These are phyloP conservation scores for Metschnikowia koreensis DNA, from an alignment of 805 yeast species.

Conservation along the genomic window DNA sequence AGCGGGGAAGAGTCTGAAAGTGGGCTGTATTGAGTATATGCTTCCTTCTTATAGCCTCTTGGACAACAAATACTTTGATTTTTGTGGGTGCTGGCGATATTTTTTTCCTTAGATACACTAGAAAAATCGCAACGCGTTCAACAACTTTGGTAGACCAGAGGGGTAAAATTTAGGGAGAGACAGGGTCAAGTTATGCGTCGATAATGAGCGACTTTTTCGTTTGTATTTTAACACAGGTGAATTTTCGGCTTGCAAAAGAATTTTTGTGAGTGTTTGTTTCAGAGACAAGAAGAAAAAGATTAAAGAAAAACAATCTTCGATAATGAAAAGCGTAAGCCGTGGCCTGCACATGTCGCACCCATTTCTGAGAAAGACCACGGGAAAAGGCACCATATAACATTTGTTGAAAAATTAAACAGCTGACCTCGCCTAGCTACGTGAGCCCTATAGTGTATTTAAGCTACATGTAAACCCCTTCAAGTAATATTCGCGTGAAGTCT, in stretches of 20 bases:
- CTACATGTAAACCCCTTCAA: no score
- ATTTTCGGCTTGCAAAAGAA: background rate
- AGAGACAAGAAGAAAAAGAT: background rate
- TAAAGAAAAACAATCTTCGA: background rate
- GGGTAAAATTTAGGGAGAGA: background rate
- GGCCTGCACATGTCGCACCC: constrained; percentile 4
- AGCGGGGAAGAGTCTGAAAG: no score
- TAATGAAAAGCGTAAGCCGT: constrained; percentile 8
- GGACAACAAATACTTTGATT: no score
- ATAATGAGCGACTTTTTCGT: no score
- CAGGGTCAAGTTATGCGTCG: background rate
- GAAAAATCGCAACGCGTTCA: background rate
- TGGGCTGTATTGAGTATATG: no score
- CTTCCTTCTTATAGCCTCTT: no score
- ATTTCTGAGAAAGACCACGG: constrained; percentile 1
- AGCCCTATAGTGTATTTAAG: no score
- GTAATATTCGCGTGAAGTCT: no score
- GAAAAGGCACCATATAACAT: constrained; percentile 56
- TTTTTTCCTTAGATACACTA: background rate
- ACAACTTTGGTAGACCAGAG: background rate
- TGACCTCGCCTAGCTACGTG: no score
- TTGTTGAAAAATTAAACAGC: constrained; percentile 31
- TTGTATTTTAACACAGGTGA: no score
- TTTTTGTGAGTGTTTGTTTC: background rate
- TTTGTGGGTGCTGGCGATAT: background rate